Base-by-base conservation (phyloP, 1,139 yeast species). In the Suhomyces ambrosiae region DNA sequence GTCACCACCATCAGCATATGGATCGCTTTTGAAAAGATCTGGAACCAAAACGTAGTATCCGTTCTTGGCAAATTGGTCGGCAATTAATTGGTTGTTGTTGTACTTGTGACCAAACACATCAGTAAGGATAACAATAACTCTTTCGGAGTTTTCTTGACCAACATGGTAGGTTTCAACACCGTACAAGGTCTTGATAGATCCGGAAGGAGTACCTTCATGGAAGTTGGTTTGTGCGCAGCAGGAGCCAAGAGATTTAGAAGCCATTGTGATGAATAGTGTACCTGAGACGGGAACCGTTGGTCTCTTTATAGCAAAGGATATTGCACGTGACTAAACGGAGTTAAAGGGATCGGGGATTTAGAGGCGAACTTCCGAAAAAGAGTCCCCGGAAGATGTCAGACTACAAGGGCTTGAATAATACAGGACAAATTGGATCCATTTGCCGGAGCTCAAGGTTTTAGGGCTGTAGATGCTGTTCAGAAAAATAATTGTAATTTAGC, bases 41-140 rank as follows among this genome's bases (percentile, higher is more conserved):
- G 95, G 95, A 30, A 84, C 64, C 38, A 83, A 65, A 0, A 85
- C 92, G 28, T 71, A 74, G 64, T 73, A 86, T n/a, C 75, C 73
- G 3, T 38, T 33, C 33, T 62, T 61, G 33, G 92, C 84, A 42
- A 83, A 71, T 38, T 74, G 69, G 58, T 88, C 96, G 19, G 96
- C 96, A 45, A 85, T 54, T 45, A 82, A 65, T 52, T 68, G 63
- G 21, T 64, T 65, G 60, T 88, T 88, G 56, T 65, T 65, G 53
- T 71, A 71, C 32, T 65, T 62, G 56, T 74, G 63, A 31, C 96
- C 96, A 46, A 58, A 77, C 37, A 88, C 65, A 56, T 89, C 96
- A 33, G 94, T 74, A 29, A 81, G 49, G 33, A 86, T 71, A 21
- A 86, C 80, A 27, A 87, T 56, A 14, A 82, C 62, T 68, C 72